phyloP scores from a whole-genome alignment of 2,329 filamentous ascomycete species.

The Fusarium metavorans region DNA sequence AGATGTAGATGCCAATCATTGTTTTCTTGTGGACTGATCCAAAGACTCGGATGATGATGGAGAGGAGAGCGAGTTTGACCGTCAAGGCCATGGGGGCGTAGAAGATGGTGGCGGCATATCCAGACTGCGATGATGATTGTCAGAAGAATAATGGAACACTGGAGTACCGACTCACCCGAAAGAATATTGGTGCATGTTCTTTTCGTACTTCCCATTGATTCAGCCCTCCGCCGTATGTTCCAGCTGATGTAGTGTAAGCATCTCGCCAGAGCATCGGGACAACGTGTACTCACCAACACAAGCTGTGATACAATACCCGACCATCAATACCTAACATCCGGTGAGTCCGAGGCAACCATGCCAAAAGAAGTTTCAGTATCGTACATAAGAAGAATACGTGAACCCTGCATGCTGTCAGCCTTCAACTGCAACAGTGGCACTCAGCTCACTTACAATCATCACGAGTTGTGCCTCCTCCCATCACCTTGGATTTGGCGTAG shows the following conservation, averaged over 20 bases:
- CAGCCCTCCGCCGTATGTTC: conserved; percentile 23
- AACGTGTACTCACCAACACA: conserved; percentile 14
- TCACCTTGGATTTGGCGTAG: conserved; percentile 26
- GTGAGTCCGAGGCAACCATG: background rate
- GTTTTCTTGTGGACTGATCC: conserved; percentile 53
- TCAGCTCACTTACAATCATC: conserved; percentile 28
- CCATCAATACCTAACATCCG: conserved; percentile 20
- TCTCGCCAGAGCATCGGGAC: too few species aligned
- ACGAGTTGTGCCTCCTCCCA: conserved; percentile 18
- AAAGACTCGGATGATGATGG: conserved; percentile 59
- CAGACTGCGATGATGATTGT: conserved; percentile 42
- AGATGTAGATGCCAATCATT: conserved; percentile 52
- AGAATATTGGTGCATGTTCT: conserved; percentile 47
- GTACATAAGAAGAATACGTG: conserved; percentile 32
- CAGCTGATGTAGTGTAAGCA: background rate
- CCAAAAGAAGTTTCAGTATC: background rate
- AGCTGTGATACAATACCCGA: conserved; percentile 28
- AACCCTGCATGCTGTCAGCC: conserved; percentile 7
- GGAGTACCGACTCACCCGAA: conserved; percentile 44
- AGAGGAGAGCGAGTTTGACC: conserved; percentile 58
- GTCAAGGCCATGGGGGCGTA: conserved; percentile 58
- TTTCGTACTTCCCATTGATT: conserved; percentile 40
- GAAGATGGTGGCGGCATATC: conserved; percentile 58
- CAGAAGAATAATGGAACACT: background rate
- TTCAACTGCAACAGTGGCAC: background rate